Evolutionary conservation across 441 rosid genomes (phyloP).

Genomic region (Melastoma candidum): DNA sequence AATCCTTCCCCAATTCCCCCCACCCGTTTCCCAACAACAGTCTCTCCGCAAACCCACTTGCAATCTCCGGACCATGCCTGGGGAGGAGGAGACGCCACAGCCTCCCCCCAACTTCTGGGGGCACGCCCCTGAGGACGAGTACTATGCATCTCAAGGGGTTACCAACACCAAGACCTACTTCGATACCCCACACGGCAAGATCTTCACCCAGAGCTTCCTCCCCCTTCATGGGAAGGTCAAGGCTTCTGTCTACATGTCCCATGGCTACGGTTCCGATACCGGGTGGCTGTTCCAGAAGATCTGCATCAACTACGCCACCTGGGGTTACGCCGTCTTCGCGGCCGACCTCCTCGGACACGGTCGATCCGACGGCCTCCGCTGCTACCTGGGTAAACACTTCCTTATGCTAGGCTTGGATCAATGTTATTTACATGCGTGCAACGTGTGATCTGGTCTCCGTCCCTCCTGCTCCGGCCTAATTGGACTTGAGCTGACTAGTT

Average conservation of each 20-base stretch:
- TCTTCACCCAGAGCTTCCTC: slow-evolving; percentile 70
- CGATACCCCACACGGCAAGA: slow-evolving; percentile 67
- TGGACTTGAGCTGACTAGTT: no score
- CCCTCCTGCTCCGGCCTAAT: no score
- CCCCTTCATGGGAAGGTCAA: slow-evolving; percentile 59
- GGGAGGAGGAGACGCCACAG: slow-evolving; percentile 20
- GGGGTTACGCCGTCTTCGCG: slow-evolving; percentile 97
- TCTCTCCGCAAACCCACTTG: no score
- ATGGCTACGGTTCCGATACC: slow-evolving; percentile 87
- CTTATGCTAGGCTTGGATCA: no score
- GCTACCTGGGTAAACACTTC: slow-evolving; percentile 52
- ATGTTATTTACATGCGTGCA: no score
- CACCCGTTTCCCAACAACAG: no score
- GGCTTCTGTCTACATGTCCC: slow-evolving; percentile 69
- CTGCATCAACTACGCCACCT: slow-evolving; percentile 50
- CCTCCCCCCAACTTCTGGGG: slow-evolving; percentile 75
- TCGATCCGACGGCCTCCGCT: slow-evolving; percentile 83
- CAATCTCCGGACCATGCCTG: slow-evolving; percentile 24
- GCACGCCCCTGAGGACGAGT: slow-evolving; percentile 71
- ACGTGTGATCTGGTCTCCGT: no score
- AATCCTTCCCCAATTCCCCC: no score
- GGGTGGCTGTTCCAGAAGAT: slow-evolving; percentile 90
- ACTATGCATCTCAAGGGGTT: slow-evolving; percentile 73
- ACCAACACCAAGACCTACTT: slow-evolving; percentile 59
- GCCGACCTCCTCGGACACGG: slow-evolving; percentile 95